phyloP scores from a whole-genome alignment of 2,329 filamentous ascomycete species.

The Parascedosporium putredinis region DNA sequence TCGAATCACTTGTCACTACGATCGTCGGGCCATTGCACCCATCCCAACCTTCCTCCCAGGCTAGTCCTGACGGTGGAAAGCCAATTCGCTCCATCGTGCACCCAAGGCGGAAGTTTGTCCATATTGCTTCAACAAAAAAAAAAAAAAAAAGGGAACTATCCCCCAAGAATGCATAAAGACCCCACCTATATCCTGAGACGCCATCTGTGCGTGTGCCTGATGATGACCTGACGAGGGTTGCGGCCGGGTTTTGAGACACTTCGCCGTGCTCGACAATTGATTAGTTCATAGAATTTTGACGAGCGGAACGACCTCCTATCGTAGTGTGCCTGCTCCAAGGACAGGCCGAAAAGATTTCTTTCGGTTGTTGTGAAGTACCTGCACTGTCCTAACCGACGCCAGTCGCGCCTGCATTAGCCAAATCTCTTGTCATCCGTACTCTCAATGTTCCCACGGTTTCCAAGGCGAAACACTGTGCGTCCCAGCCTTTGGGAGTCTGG shows the following conservation, averaged over 20 bases:
- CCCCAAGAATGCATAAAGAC: neutral
- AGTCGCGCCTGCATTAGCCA: too few relatives aligned
- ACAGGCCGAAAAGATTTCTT: too few relatives aligned
- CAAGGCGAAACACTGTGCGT: neutral
- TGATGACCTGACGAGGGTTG: neutral
- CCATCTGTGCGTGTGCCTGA: slow-evolving; percentile 4
- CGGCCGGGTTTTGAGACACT: too few relatives aligned
- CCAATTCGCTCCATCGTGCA: neutral
- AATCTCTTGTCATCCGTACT: too few relatives aligned
- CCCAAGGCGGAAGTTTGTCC: neutral
- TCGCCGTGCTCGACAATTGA: neutral
- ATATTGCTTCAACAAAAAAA: neutral
- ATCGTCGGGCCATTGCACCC: too few relatives aligned
- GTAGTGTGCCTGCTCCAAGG: too few relatives aligned
- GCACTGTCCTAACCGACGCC: too few relatives aligned
- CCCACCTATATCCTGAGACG: neutral
- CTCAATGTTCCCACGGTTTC: too few relatives aligned
- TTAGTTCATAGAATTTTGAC: too few relatives aligned
- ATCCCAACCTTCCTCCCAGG: neutral
- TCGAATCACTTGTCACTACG: too few relatives aligned
- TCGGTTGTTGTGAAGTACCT: too few relatives aligned
- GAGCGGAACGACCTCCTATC: too few relatives aligned
- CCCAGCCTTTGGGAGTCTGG: neutral
- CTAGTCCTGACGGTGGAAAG: neutral
- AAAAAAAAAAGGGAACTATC: neutral